A percentile compares a stretch with the other conserved stretches of the same genome.
phyloP scores from a whole-genome alignment of 768 basidiomycete species.

The Antrodiella citrinella region DNA sequence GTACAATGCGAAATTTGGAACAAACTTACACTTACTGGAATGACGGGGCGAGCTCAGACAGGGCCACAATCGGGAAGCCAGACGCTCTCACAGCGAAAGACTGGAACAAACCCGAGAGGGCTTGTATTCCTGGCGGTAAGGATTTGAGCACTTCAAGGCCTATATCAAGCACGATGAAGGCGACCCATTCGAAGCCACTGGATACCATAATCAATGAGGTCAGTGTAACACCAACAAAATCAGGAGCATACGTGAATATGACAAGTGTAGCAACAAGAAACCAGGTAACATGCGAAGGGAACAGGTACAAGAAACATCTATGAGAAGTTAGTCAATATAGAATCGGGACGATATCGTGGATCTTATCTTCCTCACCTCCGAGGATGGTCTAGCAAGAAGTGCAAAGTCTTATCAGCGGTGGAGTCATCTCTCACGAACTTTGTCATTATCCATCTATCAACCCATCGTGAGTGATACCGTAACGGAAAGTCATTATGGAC shows the following conservation, averaged over 20 bases:
- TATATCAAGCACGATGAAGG: constrained; percentile 52
- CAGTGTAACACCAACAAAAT: not conserved
- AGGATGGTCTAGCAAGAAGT: constrained; percentile 74
- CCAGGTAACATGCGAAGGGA: constrained; percentile 73
- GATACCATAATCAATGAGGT: not conserved
- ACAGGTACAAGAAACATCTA: constrained; percentile 64
- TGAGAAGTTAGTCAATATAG: not conserved
- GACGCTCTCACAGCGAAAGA: constrained; percentile 46
- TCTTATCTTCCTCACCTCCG: constrained; percentile 41
- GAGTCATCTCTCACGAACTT: constrained; percentile 40
- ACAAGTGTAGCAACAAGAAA: constrained; percentile 52
- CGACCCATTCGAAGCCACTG: constrained; percentile 58
- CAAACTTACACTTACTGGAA: constrained; percentile 48
- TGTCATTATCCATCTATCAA: constrained; percentile 53
- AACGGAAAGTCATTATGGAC: not conserved
- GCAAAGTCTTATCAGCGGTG: constrained; percentile 42
- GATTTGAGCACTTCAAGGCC: constrained; percentile 14
- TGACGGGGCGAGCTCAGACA: constrained; percentile 53
- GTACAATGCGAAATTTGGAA: not conserved
- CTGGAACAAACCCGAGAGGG: constrained; percentile 44
- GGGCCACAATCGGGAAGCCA: constrained; percentile 40
- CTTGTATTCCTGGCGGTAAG: constrained; percentile 26
- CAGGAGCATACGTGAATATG: constrained; percentile 40
- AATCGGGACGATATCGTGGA: not conserved
- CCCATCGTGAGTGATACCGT: not conserved